These are phyloP conservation scores for Penicillium waksmanii DNA, from an alignment of 495 filamentous ascomycete species.

Conservation along the genomic window DNA sequence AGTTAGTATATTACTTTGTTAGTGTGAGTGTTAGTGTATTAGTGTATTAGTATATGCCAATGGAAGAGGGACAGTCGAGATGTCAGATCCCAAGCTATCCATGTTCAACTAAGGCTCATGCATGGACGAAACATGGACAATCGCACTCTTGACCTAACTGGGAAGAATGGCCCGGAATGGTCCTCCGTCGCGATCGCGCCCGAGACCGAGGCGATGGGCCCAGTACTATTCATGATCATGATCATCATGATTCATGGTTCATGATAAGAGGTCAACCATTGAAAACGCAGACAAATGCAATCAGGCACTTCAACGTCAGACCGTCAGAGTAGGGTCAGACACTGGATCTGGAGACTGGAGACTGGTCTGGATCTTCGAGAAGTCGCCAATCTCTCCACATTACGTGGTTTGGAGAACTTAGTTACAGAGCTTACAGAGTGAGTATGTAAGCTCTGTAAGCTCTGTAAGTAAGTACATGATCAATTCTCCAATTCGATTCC, in stretches of 20 bases:
- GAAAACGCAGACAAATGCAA: background rate
- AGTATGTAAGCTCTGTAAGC: too few relatives aligned
- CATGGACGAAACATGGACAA: too few relatives aligned
- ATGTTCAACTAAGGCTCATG: too few relatives aligned
- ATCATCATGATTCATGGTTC: background rate
- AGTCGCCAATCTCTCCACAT: too few relatives aligned
- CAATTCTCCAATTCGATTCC: too few relatives aligned
- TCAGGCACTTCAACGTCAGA: too few relatives aligned
- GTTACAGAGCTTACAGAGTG: too few relatives aligned
- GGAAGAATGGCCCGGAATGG: conserved; percentile 6
- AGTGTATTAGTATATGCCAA: background rate
- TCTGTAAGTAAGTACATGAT: too few relatives aligned
- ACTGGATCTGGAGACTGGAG: too few relatives aligned
- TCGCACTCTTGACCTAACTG: background rate
- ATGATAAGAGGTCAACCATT: background rate
- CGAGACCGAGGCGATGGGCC: background rate
- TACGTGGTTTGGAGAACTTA: too few relatives aligned
- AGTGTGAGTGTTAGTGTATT: background rate
- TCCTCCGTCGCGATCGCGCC: conserved; percentile 2
- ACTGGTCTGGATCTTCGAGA: conserved; percentile 3
- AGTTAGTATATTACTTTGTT: background rate
- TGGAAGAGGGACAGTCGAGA: background rate
- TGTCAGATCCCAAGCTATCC: background rate
- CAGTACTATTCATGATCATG: too few relatives aligned
- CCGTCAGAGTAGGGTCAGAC: too few relatives aligned